Percentiles rank a stretch among this genome's conserved stretches.
phyloP scores from a whole-genome alignment of 78 protist species.

The Anaeramoeba flamelloides region DNA sequence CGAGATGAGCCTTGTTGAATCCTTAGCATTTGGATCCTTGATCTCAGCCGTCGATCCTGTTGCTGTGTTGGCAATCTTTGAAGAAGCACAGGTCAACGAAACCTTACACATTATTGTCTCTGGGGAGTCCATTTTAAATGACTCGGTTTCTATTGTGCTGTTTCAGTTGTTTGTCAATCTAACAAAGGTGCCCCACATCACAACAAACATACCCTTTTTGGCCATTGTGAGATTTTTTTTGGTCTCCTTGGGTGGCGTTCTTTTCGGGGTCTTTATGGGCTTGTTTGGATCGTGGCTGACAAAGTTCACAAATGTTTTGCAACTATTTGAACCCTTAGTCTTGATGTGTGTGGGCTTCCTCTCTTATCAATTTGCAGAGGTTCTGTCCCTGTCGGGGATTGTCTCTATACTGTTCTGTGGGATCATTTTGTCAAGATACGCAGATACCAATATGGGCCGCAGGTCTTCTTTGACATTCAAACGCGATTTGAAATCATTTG shows the following conservation, averaged over 20 bases:
- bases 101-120: conserved; percentile 22
- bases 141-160: conserved; percentile 6
- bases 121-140: conserved; percentile 43
- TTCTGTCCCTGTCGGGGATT: conserved; percentile 20
- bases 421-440: conserved; percentile 6
- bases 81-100: conserved; percentile 18
- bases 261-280: conserved; percentile 3
- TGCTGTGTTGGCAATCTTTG: conserved; percentile 34
- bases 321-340: conserved; percentile 10
- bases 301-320: not conserved
- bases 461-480: not conserved
- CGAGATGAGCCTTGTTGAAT: not conserved
- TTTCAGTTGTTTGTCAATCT: not conserved
- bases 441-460: not conserved
- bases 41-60: conserved; percentile 28
- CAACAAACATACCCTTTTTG: no score
- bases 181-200: no score
- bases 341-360: conserved; percentile 1
- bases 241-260: not conserved
- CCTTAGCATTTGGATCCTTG: not conserved
- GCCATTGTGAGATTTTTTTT: conserved; percentile 16
- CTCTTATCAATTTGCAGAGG: conserved; percentile 4
- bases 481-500: not conserved
- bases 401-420: conserved; percentile 4
- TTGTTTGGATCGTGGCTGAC: conserved; percentile 2